Conservation (phyloP, 2,329 filamentous ascomycete genomes). For the Gnomoniopsis smithogilvyi region DNA sequence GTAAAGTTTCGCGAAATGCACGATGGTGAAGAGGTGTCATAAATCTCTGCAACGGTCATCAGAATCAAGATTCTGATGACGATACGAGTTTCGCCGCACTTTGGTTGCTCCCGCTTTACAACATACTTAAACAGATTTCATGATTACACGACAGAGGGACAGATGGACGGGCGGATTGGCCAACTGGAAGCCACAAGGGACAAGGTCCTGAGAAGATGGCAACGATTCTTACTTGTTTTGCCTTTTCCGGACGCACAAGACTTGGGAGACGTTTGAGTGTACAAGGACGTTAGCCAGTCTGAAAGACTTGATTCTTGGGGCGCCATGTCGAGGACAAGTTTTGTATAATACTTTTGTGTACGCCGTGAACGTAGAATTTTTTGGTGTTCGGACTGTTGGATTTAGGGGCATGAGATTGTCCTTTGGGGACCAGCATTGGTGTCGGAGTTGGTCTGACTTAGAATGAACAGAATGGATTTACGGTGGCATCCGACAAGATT, state of each 20-base stretch:
- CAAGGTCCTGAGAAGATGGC: not conserved
- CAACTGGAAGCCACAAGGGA: not conserved
- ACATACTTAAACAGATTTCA: not conserved
- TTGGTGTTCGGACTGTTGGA: not conserved
- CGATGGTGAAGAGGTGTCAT: constrained; percentile 51
- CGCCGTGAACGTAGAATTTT: not conserved
- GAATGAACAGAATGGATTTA: not conserved
- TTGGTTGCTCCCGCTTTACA: not conserved
- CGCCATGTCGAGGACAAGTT: too few species aligned
- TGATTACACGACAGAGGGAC: not conserved
- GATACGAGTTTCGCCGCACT: not conserved
- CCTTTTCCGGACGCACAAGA: constrained; percentile 7
- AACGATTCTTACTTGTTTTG: constrained; percentile 5
- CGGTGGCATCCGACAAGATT: not conserved
- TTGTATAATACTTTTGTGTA: too few species aligned
- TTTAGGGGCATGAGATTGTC: not conserved
- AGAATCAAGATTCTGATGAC: not conserved
- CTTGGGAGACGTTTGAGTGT: constrained; percentile 6
- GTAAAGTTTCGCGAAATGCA: constrained; percentile 58
- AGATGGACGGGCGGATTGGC: not conserved
- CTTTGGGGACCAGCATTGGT: not conserved
- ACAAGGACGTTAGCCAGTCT: not conserved
- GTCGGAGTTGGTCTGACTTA: not conserved
- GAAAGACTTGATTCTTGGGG: not conserved
- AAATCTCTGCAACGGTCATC: constrained; percentile 19